phyloP scores from a whole-genome alignment of 345 rosid genomes.

The Diplotaxis tenuifolia region DNA sequence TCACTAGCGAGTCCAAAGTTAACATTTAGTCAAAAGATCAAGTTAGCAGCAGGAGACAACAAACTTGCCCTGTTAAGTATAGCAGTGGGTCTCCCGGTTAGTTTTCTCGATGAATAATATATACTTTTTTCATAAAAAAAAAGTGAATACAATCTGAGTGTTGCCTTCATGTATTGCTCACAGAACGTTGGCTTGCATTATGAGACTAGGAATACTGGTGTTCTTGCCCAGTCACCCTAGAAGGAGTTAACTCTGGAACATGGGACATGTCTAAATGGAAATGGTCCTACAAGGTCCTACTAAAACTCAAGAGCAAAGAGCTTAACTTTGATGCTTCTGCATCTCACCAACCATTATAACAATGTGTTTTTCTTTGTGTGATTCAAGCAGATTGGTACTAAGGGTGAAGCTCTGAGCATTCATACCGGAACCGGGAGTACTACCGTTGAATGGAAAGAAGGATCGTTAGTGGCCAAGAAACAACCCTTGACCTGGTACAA shows the following conservation, averaged over 20 bases:
- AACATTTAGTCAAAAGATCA: constrained; percentile 48
- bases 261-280: constrained; percentile 69
- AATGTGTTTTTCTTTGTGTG: neutral
- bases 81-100: constrained; percentile 82
- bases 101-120: constrained; percentile 30
- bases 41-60: constrained; percentile 30
- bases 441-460: constrained; percentile 55
- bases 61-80: constrained; percentile 59
- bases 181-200: constrained; percentile 89
- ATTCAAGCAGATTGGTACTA: constrained; percentile 60
- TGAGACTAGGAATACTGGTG: constrained; percentile 80
- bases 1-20: constrained; percentile 52
- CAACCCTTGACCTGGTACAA: constrained; percentile 81
- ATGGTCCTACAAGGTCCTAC: constrained; percentile 94
- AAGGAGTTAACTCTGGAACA: constrained; percentile 64
- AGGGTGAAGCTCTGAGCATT: constrained; percentile 64
- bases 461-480: constrained; percentile 38
- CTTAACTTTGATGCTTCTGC: neutral
- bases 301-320: neutral
- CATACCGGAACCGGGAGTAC: constrained; percentile 43
- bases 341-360: neutral
- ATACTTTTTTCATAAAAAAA: neutral
- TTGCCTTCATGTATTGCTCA: constrained; percentile 2
- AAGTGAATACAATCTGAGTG: neutral
- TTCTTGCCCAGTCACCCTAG: constrained; percentile 70